phyloP scores from a whole-genome alignment of 768 basidiomycete genomes.

The Hygrophorus russula region DNA sequence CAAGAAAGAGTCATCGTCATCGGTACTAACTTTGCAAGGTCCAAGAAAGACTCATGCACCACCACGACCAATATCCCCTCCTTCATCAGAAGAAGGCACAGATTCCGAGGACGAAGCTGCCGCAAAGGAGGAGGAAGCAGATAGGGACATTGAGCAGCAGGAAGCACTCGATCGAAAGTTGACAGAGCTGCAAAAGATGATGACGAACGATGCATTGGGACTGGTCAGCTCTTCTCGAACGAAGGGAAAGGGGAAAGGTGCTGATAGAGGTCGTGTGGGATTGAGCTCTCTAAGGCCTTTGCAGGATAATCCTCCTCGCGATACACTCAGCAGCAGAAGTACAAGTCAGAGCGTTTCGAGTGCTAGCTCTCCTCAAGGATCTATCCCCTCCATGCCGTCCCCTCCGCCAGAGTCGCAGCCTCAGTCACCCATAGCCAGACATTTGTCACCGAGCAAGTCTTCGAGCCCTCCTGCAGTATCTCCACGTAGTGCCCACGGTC shows the following conservation, averaged over 20 bases:
- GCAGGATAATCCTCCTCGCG: slow-evolving; percentile 23
- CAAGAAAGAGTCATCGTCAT: slow-evolving; percentile 55
- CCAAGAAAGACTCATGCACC: slow-evolving; percentile 26
- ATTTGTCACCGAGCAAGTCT: slow-evolving; percentile 43
- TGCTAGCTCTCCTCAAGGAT: slow-evolving; percentile 62
- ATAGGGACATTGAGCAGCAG: slow-evolving; percentile 55
- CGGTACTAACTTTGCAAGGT: slow-evolving; percentile 59
- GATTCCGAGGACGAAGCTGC: slow-evolving; percentile 56
- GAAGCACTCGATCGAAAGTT: slow-evolving; percentile 59
- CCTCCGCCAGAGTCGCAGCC: slow-evolving; percentile 47
- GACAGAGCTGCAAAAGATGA: slow-evolving; percentile 54
- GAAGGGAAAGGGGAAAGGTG: slow-evolving; percentile 28
- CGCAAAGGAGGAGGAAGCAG: slow-evolving; percentile 58
- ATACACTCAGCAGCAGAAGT: slow-evolving; percentile 38
- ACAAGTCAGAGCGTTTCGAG: slow-evolving; percentile 68
- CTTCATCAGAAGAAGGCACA: slow-evolving; percentile 38
- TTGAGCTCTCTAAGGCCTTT: slow-evolving; percentile 24
- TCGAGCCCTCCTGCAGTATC: slow-evolving; percentile 52
- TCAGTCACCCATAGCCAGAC: slow-evolving; percentile 40
- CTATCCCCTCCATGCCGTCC: slow-evolving; percentile 75
- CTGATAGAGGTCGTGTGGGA: slow-evolving; percentile 32
- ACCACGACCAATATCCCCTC: slow-evolving; percentile 33
- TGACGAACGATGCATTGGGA: slow-evolving; percentile 65
- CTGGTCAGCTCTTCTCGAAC: slow-evolving; percentile 39
- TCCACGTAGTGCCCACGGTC: slow-evolving; percentile 41